Evolutionary conservation across 2,329 filamentous ascomycete species (phyloP).

Genomic region (Fusarium nurragi): DNA sequence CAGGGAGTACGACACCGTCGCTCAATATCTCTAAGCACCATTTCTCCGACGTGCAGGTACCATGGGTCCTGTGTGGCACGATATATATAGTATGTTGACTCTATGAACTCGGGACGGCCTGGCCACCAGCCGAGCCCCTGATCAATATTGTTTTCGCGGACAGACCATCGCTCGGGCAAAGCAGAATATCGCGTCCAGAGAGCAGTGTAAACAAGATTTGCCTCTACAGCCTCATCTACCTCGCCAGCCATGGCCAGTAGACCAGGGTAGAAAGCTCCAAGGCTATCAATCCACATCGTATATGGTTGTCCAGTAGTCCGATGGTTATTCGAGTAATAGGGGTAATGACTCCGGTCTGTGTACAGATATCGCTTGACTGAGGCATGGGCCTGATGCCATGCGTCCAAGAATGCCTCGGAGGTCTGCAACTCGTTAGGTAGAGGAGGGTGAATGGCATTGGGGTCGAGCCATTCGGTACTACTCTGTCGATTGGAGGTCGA

Average conservation of each 20-base stretch:
- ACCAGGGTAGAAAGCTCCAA: slow-evolving; percentile 95
- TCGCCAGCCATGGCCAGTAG: slow-evolving; percentile 87
- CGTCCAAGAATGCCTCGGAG: slow-evolving; percentile 79
- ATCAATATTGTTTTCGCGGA: slow-evolving; percentile 84
- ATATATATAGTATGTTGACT: slow-evolving; percentile 97
- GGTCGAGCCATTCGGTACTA: slow-evolving; percentile 64
- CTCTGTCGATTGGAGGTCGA: slow-evolving; percentile 53
- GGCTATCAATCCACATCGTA: slow-evolving; percentile 94
- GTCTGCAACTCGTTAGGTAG: slow-evolving; percentile 73
- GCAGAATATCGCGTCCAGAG: slow-evolving; percentile 96
- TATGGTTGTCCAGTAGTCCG: slow-evolving; percentile 86
- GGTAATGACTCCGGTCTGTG: slow-evolving; percentile 78
- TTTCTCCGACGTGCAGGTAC: slow-evolving; percentile 96
- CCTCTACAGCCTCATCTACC: slow-evolving; percentile 88
- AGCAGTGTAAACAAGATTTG: slow-evolving; percentile 89
- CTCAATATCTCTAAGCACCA: slow-evolving; percentile 89
- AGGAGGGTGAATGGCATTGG: slow-evolving; percentile 69
- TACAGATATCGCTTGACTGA: slow-evolving; percentile 94
- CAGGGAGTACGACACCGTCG: slow-evolving; percentile 89
- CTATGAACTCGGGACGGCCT: slow-evolving; percentile 93
- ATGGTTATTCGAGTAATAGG: slow-evolving; percentile 93
- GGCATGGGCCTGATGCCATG: slow-evolving; percentile 86
- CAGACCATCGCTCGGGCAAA: slow-evolving; percentile 92
- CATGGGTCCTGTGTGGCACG: slow-evolving; percentile 92
- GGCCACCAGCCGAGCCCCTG: slow-evolving; percentile 93